Evolutionary conservation across 148 eudicot species (phyloP).

Genomic region (Hydrangea macrophylla): DNA sequence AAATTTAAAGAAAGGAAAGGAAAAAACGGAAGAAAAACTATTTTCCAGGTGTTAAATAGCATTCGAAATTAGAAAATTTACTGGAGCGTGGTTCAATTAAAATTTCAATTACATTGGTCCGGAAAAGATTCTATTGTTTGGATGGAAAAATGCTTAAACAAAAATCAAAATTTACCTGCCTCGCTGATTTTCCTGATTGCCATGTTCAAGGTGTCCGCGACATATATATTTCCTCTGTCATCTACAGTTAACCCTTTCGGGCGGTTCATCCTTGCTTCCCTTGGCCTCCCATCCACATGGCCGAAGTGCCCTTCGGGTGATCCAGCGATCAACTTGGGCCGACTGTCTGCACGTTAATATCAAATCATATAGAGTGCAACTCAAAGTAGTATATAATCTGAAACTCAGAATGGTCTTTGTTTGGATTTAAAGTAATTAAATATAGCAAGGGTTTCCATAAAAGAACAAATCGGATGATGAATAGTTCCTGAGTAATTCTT

Average conservation of each 20-base stretch:
- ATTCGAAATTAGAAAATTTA: too few relatives aligned
- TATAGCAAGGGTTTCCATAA: too few relatives aligned
- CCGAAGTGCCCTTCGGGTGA: slow-evolving; percentile 81
- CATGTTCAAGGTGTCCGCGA: slow-evolving; percentile 80
- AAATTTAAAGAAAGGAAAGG: too few relatives aligned
- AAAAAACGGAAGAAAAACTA: too few relatives aligned
- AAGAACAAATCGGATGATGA: too few relatives aligned
- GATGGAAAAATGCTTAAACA: background rate
- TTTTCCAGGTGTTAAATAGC: too few relatives aligned
- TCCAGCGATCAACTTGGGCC: slow-evolving; percentile 72
- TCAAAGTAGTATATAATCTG: too few relatives aligned
- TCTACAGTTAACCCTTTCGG: slow-evolving; percentile 75
- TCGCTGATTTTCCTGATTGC: slow-evolving; percentile 77
- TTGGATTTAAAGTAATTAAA: too few relatives aligned
- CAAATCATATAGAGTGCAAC: background rate
- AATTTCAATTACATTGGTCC: background rate
- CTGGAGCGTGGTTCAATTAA: background rate
- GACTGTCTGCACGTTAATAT: slow-evolving; percentile 59
- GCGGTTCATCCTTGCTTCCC: slow-evolving; percentile 80
- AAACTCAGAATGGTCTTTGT: too few relatives aligned
- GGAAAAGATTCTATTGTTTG: background rate
- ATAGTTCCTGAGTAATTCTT: too few relatives aligned
- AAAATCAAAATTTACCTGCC: slow-evolving; percentile 38
- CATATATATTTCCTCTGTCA: slow-evolving; percentile 74
- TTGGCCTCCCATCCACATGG: slow-evolving; percentile 81